Base-by-base conservation (phyloP, 768 basidiomycete species). In the Mycena capillaripes region DNA sequence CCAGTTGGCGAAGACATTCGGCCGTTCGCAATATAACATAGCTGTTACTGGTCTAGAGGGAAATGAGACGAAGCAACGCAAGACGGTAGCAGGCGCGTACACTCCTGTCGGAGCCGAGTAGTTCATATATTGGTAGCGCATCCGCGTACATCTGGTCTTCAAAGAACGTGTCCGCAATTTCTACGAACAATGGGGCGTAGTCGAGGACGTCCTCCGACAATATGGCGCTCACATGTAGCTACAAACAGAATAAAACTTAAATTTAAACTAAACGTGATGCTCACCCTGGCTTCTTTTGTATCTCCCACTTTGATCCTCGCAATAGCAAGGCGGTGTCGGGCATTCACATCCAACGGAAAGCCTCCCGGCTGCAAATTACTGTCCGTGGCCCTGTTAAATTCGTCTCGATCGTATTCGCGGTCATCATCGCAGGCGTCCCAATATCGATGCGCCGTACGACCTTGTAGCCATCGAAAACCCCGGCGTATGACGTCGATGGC, bases 391-490 rank as follows among this genome's bases (percentile, higher is more conserved):
- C 79, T 56, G 29, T 78, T 77, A 73, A 82, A 71, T 77, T 82
- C 80, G 50, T 82, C 79, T 3, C 10, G 23, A 78, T 96, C 95
- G 78, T 90, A 99, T 80, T 99, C 97, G 63, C 97, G 86, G 78
- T 99, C 97, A 78, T 99, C 97, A 36, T 89, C 89, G 63, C 91
- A 89, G 21, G 86, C 81, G 72, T 96, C 94, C 96, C 97, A 98
- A 69, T 92, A 91, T 66, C 85, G 86, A 76, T 93, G 92, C 55
- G 88, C 84, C 38, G 83, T 84, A 42, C 97, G 84, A 0, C 95
- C 95, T 79, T 98, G 95, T 14, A 98, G 81, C 97, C 97, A 98
- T 63, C 97, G 84, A 64, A 90, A 92, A 1, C 97, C 97, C 61
- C 85, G 86, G 61, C 93, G 87, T 64, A 97, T 92, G 0, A 89